Conservation (phyloP, 1,284 basidiomycete genomes). For the Heimioporus retisporus region DNA sequence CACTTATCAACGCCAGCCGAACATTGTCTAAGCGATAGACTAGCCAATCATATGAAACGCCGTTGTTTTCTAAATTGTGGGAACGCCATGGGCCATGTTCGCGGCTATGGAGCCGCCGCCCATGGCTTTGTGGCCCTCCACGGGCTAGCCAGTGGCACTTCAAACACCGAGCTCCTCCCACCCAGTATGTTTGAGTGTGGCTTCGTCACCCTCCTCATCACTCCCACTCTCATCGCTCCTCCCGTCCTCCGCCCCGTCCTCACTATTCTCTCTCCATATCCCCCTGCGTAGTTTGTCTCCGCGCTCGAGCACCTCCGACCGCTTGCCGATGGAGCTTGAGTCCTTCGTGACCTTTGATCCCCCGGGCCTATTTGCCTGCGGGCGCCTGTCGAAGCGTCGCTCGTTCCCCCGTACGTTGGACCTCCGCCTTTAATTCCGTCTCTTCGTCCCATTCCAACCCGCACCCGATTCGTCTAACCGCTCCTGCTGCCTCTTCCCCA, state of each 20-base stretch:
- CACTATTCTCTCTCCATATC: conserved; percentile 71
- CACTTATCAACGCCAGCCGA: no score
- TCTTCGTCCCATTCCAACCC: conserved; percentile 47
- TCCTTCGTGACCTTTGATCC: conserved; percentile 73
- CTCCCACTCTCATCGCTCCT: conserved; percentile 57
- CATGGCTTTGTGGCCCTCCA: no score
- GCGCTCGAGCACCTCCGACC: conserved; percentile 82
- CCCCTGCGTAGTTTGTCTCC: conserved; percentile 78
- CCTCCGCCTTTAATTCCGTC: conserved; percentile 79
- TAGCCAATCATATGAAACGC: no score
- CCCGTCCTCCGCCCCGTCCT: conserved; percentile 43
- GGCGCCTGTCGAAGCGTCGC: conserved; percentile 90
- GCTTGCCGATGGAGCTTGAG: conserved; percentile 74
- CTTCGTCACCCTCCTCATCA: conserved; percentile 54
- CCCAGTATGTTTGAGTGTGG: conserved; percentile 68
- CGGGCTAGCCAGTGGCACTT: no score
- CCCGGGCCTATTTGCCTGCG: conserved; percentile 85
- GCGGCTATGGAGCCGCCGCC: no score
- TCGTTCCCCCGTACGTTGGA: conserved; percentile 84
- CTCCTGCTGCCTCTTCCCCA: conserved; percentile 83
- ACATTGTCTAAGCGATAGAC: no score
- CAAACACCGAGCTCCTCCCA: conserved; percentile 72
- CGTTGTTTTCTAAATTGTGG: no score
- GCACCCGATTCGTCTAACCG: conserved; percentile 62
- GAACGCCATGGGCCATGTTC: no score